Base-by-base conservation (phyloP, 148 eudicot species). In the Spergularia bocconei region DNA sequence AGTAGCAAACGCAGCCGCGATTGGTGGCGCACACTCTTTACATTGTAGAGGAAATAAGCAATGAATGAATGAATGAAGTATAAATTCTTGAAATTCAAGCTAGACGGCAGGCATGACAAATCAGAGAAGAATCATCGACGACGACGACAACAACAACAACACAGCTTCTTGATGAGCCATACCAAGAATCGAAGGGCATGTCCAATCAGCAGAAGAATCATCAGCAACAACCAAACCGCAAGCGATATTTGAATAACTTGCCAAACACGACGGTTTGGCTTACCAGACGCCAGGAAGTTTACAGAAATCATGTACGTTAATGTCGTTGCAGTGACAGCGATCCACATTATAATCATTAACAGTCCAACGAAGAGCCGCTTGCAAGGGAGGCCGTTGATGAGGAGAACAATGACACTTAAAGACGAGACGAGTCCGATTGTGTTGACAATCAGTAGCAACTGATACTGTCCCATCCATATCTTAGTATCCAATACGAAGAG, bases 371-470 rank as follows among this genome's bases (percentile, higher is more conserved):
- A 71, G 11, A 62, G 39, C 41, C 70, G n/a, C 19, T 50, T 52
- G 25, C 69, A 76, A 1, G 80, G 82, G 15, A 83, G 72, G 0
- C 79, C 85, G 11, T 80, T 81, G 19, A 77, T 81, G 0, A 81
- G 77, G 17, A 81, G 68, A 41, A 81, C 23, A 9, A 81, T 72
- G 5, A 64, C 78, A 23, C 63, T 60, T 0, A 81, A 44, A 1
- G 83, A 81, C 17, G 83, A 63, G 3, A 76, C 69, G 15, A 83
- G 48, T 13, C 75, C 79, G 10, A 62, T 56, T 6, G 85, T 67
- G 71, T 55, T 76, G n/a, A 17, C 72, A 41, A 63, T 19, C n/a
- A 75, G 11, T 19, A 70, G 48, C 1, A 8, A 11, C 1, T 50
- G 36, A 60, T 71, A 75, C 8, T 50, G n/a, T 1, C 56, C 29